A percentile compares a stretch with the other conserved stretches of the same genome.
phyloP scores from a whole-genome alignment of 2,329 filamentous ascomycete species.

The Aureobasidium sp. region DNA sequence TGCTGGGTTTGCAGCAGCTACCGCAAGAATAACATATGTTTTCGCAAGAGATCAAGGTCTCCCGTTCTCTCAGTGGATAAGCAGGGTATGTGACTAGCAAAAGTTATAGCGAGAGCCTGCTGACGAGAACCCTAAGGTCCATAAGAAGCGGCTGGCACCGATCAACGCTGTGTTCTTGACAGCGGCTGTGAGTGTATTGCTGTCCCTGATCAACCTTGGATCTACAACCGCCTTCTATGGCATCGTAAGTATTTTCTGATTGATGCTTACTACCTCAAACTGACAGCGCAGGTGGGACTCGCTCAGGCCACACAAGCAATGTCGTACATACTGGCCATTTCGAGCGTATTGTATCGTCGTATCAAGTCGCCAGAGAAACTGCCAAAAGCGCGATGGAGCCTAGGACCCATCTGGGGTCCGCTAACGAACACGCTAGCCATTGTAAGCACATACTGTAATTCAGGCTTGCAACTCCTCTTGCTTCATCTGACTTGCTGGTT shows the following conservation, averaged over 20 bases:
- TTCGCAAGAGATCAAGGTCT: constrained; percentile 37
- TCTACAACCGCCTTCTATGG: constrained; percentile 14
- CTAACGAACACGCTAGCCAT: background rate
- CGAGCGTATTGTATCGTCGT: background rate
- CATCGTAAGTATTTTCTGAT: background rate
- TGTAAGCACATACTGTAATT: background rate
- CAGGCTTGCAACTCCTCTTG: background rate
- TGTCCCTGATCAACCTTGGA: constrained; percentile 18
- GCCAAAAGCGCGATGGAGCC: background rate
- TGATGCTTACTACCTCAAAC: background rate
- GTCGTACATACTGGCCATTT: background rate
- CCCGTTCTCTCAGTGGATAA: constrained; percentile 24
- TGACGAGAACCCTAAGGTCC: background rate
- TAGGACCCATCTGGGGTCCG: background rate
- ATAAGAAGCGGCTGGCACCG: background rate
- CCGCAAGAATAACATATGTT: constrained; percentile 30
- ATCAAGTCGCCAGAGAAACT: background rate
- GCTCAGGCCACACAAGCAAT: background rate
- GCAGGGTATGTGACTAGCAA: background rate
- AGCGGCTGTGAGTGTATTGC: constrained; percentile 8
- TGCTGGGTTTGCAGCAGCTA: background rate
- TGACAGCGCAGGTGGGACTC: background rate
- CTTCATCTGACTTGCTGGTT: background rate
- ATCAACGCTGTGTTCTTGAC: constrained; percentile 15
- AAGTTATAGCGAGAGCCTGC: background rate